phyloP scores from a whole-genome alignment of 2,329 filamentous ascomycete species.

The Nakataea oryzae region DNA sequence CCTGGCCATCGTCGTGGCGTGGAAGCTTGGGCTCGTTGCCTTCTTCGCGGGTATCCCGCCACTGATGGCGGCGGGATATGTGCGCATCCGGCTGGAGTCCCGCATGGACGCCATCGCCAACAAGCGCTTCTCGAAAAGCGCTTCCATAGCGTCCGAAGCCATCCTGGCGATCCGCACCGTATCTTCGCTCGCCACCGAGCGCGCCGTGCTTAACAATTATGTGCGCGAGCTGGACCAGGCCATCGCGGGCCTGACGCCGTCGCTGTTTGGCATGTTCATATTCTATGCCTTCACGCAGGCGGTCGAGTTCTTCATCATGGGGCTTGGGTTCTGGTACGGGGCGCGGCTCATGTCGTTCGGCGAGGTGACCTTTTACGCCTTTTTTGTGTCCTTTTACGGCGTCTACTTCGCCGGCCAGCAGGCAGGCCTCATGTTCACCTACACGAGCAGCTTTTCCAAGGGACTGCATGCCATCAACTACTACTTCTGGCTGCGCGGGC shows the following conservation, averaged over 20 bases:
- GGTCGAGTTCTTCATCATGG: conserved; percentile 29
- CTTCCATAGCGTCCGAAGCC: conserved; percentile 30
- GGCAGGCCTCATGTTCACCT: conserved; percentile 28
- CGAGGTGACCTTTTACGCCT: conserved; percentile 28
- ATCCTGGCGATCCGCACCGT: conserved; percentile 14
- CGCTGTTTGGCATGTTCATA: conserved; percentile 19
- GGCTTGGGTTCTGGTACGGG: conserved; percentile 30
- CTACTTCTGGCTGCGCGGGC: conserved; percentile 33
- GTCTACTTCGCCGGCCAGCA: conserved; percentile 35
- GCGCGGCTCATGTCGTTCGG: conserved; percentile 23
- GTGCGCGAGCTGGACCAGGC: conserved; percentile 20
- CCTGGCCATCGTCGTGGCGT: conserved; percentile 31
- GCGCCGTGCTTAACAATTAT: conserved; percentile 21
- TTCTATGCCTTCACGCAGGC: conserved; percentile 24
- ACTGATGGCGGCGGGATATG: conserved; percentile 23
- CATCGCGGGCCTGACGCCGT: conserved; percentile 11
- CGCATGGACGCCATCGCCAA: conserved; percentile 25
- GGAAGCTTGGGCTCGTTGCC: conserved; percentile 38
- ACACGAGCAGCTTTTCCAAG: conserved; percentile 43
- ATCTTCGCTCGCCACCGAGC: conserved; percentile 12
- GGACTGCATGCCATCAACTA: conserved; percentile 37
- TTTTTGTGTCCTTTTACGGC: conserved; percentile 40
- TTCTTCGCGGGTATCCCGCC: conserved; percentile 29
- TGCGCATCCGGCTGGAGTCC: conserved; percentile 28
- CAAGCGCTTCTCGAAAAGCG: conserved; percentile 23